Conservation (phyloP, 129 eudicot species). For the Centaurea solstitialis region DNA sequence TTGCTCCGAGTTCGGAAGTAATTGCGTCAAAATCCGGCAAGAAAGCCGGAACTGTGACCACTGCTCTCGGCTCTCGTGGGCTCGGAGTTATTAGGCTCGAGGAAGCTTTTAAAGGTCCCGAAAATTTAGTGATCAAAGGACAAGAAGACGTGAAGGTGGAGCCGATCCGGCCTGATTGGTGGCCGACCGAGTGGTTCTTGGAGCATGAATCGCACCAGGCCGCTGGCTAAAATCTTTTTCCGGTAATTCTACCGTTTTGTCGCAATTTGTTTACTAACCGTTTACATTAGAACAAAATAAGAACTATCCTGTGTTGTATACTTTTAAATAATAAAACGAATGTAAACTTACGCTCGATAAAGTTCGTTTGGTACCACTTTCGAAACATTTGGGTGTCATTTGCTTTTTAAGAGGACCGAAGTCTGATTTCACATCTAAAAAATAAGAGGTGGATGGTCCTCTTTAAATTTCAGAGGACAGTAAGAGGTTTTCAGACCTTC, state of each 20-base stretch:
- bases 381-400: background rate
- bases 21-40: slow-evolving; percentile 46
- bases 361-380: background rate
- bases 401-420: too few species aligned
- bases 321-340: slow-evolving; percentile 22
- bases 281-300: slow-evolving; percentile 3
- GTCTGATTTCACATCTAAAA: too few species aligned
- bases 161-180: slow-evolving; percentile 74
- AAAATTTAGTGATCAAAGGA: slow-evolving; percentile 60
- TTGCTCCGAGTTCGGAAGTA: slow-evolving; percentile 70
- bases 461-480: too few species aligned
- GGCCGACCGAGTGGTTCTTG: slow-evolving; percentile 80
- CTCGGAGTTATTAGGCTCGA: slow-evolving; percentile 73
- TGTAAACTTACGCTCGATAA: background rate
- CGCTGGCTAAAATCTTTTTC: slow-evolving; percentile 37
- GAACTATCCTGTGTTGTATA: slow-evolving; percentile 10
- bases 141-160: slow-evolving; percentile 73
- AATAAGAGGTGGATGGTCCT: too few species aligned
- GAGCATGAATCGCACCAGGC: slow-evolving; percentile 48
- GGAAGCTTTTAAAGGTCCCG: slow-evolving; percentile 65
- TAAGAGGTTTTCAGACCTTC: too few species aligned
- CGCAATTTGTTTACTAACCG: background rate
- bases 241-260: background rate
- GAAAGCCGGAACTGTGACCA: slow-evolving; percentile 72
- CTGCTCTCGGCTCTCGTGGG: slow-evolving; percentile 85